A percentile compares a stretch with the other conserved stretches of the same genome.
Evolutionary conservation across 2,329 filamentous ascomycete species (phyloP).

Genomic region (Tolypocladium nubicola): DNA sequence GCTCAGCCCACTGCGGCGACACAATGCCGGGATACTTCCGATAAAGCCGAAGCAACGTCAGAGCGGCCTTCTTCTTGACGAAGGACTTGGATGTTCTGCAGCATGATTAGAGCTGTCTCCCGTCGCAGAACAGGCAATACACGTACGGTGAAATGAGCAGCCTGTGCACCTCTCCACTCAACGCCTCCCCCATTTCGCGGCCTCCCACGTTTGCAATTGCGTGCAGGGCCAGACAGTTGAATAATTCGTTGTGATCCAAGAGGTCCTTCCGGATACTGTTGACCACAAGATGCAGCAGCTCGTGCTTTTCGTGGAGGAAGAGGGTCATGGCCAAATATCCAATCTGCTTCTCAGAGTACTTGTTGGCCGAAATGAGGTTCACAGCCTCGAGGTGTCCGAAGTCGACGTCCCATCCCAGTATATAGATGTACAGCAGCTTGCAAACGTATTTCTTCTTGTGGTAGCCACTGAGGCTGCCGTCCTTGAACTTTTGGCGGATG

Average conservation of each 20-base stretch:
- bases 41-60: constrained; percentile 87
- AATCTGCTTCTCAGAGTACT: constrained; percentile 99
- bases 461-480: constrained; percentile 86
- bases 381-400: constrained; percentile 98
- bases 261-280: constrained; percentile 98
- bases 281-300: constrained; percentile 88
- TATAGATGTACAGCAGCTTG: constrained; percentile 99
- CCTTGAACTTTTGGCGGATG: constrained; percentile 96
- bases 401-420: constrained; percentile 97
- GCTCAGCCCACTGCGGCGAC: constrained; percentile 92
- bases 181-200: constrained; percentile 90
- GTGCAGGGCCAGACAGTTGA: constrained; percentile 93
- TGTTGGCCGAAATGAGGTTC: constrained; percentile 90
- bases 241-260: constrained; percentile 88
- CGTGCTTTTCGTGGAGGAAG: constrained; percentile 94
- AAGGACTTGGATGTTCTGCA: constrained; percentile 73
- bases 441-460: constrained; percentile 99
- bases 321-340: constrained; percentile 95
- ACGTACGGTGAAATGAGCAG: constrained; percentile 88
- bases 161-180: constrained; percentile 85
- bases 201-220: constrained; percentile 97
- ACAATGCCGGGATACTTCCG: constrained; percentile 91
- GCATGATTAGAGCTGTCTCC: constrained; percentile 3
- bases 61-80: constrained; percentile 96
- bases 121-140: not conserved